Evolutionary conservation across 352 stramenopile genomes (phyloP), one percentile per base, ranked within the genome.

Genomic region (Halophytophthora batemanensis): DNA sequence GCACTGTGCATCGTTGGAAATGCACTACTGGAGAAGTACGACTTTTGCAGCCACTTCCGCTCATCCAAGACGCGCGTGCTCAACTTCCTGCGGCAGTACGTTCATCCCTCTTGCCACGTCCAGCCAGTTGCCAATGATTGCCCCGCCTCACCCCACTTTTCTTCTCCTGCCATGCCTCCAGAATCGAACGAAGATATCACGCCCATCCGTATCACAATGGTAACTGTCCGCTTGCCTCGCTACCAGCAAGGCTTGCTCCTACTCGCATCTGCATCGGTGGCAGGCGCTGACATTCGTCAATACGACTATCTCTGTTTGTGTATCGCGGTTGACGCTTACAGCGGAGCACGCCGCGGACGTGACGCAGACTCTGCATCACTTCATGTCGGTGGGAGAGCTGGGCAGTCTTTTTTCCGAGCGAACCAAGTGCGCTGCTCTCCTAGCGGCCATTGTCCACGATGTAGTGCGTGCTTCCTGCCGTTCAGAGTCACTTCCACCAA

Each of bases 161-260:
- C n/a, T n/a, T 19, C 22, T 21, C 18, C 34, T 17, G 25, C 10
- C 18, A 41, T 17, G 25, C 10, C n/a, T 25, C 14, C 37, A 87
- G 76, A 50, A 67, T 87, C 29, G 64, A 86, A 53, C 53, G 56
- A 37, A 73, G 77, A 35, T 93, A 93, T 65, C 63, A 81, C 46
- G 56, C 50, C 18, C 75, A 93, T 38, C 83, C 87, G 13, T 95
- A 95, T 57, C 87, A 96, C 56, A 96, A 95, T 53, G 73, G 79
- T 13, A 25, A 14, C 6, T 3, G 22, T 29, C 29, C n/a, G n/a
- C n/a, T n/a, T n/a, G n/a, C n/a, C 37, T 22, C 25, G 33, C 45
- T 15, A 21, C 54, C 37, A 14, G 42, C 53, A 28, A 17, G 45
- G 5, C 33, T 13, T 10, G 45, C 35, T 50, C 19, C 11, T 22